A percentile compares a stretch with the other conserved stretches of the same genome.
Evolutionary conservation across 371 early-diverging fungal genomes (phyloP).

Genomic region (Mucor irregularis): DNA sequence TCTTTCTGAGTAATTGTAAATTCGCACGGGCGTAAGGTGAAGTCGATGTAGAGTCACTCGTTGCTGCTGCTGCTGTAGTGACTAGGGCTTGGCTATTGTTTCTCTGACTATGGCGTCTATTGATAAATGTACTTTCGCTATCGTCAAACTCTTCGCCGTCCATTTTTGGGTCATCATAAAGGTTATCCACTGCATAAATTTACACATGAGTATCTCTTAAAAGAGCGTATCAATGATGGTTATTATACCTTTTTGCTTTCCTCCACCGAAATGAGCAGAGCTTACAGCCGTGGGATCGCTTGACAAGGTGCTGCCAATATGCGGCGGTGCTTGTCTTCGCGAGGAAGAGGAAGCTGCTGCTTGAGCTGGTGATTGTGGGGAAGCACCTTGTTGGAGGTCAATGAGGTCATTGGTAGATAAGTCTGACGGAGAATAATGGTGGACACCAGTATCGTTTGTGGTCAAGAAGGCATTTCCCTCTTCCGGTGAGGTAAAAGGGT

Average conservation of each 20-base stretch:
- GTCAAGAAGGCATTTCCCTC: background rate
- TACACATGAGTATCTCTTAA: background rate
- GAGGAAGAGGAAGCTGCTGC: conserved; percentile 1
- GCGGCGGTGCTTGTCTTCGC: too few species aligned
- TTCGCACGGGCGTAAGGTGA: conserved; percentile 31
- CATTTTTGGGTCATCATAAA: conserved; percentile 15
- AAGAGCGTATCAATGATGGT: background rate
- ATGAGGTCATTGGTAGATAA: conserved; percentile 16
- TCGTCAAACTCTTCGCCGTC: conserved; percentile 7
- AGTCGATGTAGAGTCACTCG: too few species aligned
- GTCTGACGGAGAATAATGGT: conserved; percentile 20
- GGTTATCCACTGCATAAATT: background rate
- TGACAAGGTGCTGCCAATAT: background rate
- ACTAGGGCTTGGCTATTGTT: too few species aligned
- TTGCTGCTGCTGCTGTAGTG: too few species aligned
- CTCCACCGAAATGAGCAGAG: conserved; percentile 2
- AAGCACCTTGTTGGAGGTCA: conserved; percentile 24
- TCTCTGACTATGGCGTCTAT: too few species aligned
- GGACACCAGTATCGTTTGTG: conserved; percentile 1
- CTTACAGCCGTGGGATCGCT: background rate
- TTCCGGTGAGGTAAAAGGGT: conserved; percentile 14
- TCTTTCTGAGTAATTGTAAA: conserved; percentile 15
- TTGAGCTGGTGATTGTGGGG: background rate
- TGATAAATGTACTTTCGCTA: too few species aligned
- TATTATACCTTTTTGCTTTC: conserved; percentile 2